phyloP scores from a whole-genome alignment of 441 rosid genomes.

The Euphorbia celastroides region DNA sequence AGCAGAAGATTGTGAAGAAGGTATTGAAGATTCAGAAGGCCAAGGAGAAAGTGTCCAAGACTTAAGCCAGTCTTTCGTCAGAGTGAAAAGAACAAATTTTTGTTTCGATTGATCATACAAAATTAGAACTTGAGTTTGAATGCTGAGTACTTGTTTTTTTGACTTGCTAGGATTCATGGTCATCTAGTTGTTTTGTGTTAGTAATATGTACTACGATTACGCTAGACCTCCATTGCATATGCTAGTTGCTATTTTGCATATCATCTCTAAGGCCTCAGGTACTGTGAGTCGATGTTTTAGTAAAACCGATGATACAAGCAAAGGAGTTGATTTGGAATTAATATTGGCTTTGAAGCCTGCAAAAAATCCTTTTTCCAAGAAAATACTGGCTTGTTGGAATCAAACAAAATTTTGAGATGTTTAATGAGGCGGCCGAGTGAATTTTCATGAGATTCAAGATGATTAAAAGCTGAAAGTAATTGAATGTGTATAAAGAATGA shows the following conservation, averaged over 20 bases:
- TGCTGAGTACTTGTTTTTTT: slow-evolving; percentile 13
- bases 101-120: slow-evolving; percentile 19
- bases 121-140: slow-evolving; percentile 19
- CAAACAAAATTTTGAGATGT: too few relatives aligned
- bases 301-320: too few relatives aligned
- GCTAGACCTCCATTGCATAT: background rate
- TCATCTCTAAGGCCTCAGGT: too few relatives aligned
- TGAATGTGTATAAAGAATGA: too few relatives aligned
- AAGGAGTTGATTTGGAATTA: too few relatives aligned
- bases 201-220: background rate
- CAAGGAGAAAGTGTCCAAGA: slow-evolving; percentile 63
- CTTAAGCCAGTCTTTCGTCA: slow-evolving; percentile 24
- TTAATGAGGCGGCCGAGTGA: too few relatives aligned
- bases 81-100: slow-evolving; percentile 26
- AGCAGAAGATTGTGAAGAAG: slow-evolving; percentile 90
- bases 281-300: too few relatives aligned
- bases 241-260: background rate
- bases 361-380: too few relatives aligned
- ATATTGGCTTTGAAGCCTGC: too few relatives aligned
- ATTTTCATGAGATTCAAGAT: too few relatives aligned
- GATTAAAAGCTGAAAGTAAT: too few relatives aligned
- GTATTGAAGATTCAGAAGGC: slow-evolving; percentile 81
- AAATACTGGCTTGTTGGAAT: too few relatives aligned
- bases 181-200: slow-evolving; percentile 13
- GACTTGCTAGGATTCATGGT: slow-evolving; percentile 14